Conservation (phyloP, 2,329 filamentous ascomycete genomes). For the Paecilomyces formosus region DNA sequence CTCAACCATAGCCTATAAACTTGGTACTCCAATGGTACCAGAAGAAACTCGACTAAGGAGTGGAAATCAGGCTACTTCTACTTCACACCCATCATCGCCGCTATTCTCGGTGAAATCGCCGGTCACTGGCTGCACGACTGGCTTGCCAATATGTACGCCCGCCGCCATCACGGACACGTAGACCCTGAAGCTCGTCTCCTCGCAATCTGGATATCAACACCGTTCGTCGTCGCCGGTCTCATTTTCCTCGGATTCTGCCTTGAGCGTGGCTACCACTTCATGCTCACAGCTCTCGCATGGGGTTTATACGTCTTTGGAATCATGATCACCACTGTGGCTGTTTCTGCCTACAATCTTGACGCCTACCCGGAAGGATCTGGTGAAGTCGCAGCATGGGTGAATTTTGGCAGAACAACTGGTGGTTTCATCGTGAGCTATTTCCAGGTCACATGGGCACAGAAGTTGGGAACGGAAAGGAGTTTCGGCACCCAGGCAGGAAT, state of each 20-base stretch:
- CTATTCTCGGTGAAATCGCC: conserved; percentile 45
- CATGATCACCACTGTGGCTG: conserved; percentile 47
- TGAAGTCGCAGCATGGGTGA: conserved; percentile 48
- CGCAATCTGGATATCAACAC: conserved; percentile 41
- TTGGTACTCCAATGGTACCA: too few species aligned
- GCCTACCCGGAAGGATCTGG: conserved; percentile 50
- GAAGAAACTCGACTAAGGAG: background rate
- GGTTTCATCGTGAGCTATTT: conserved; percentile 49
- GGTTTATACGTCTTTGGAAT: conserved; percentile 50
- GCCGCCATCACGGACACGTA: conserved; percentile 44
- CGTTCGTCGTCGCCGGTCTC: conserved; percentile 45
- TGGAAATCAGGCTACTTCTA: conserved; percentile 43
- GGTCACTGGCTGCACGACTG: conserved; percentile 53
- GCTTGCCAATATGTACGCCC: conserved; percentile 40
- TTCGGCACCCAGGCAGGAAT: conserved; percentile 44
- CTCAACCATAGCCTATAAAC: background rate
- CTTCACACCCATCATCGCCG: conserved; percentile 50
- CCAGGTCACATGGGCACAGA: conserved; percentile 44
- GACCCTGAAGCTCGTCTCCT: conserved; percentile 50
- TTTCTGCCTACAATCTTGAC: conserved; percentile 48
- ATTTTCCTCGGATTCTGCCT: conserved; percentile 49
- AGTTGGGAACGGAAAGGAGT: conserved; percentile 36
- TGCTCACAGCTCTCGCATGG: conserved; percentile 44
- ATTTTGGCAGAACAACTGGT: conserved; percentile 42
- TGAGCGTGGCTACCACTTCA: conserved; percentile 45